Evolutionary conservation across 2,329 filamentous ascomycete species (phyloP).

Genomic region (Anisogramma anomala): DNA sequence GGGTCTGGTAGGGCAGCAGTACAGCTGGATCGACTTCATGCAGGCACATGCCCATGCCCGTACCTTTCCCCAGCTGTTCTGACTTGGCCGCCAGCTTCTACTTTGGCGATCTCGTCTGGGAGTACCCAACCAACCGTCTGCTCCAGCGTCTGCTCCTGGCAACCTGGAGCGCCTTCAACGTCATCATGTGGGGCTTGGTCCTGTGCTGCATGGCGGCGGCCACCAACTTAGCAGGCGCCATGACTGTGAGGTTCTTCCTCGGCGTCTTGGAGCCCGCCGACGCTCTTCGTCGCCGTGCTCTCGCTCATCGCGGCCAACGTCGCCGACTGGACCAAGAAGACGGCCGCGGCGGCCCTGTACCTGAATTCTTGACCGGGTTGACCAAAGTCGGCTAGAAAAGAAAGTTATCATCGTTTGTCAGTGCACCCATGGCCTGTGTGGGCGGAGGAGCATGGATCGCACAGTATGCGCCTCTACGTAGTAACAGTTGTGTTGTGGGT

Average conservation of each 20-base stretch:
- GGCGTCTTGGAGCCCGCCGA: slow-evolving; percentile 57
- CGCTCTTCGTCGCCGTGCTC: slow-evolving; percentile 52
- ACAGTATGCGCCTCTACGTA: too few relatives aligned
- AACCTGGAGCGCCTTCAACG: slow-evolving; percentile 54
- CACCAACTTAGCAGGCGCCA: slow-evolving; percentile 46
- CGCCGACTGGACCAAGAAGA: slow-evolving; percentile 46
- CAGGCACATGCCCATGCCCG: neutral
- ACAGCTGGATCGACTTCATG: slow-evolving; percentile 42
- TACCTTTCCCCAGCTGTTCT: neutral
- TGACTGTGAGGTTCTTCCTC: slow-evolving; percentile 56
- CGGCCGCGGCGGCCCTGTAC: slow-evolving; percentile 43
- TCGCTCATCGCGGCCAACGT: slow-evolving; percentile 53
- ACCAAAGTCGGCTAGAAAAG: too few relatives aligned
- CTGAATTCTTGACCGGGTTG: too few relatives aligned
- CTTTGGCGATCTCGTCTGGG: slow-evolving; percentile 40
- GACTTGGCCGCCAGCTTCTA: slow-evolving; percentile 2
- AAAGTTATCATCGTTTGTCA: too few relatives aligned
- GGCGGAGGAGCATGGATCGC: too few relatives aligned
- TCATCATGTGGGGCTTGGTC: slow-evolving; percentile 48
- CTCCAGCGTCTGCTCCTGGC: slow-evolving; percentile 53
- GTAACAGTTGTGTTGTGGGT: too few relatives aligned
- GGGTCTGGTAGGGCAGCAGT: slow-evolving; percentile 49
- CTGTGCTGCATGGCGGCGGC: slow-evolving; percentile 53
- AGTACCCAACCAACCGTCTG: slow-evolving; percentile 54
- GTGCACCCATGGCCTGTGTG: too few relatives aligned